phyloP scores from a whole-genome alignment of 495 filamentous ascomycete species.

The Talaromyces liani region DNA sequence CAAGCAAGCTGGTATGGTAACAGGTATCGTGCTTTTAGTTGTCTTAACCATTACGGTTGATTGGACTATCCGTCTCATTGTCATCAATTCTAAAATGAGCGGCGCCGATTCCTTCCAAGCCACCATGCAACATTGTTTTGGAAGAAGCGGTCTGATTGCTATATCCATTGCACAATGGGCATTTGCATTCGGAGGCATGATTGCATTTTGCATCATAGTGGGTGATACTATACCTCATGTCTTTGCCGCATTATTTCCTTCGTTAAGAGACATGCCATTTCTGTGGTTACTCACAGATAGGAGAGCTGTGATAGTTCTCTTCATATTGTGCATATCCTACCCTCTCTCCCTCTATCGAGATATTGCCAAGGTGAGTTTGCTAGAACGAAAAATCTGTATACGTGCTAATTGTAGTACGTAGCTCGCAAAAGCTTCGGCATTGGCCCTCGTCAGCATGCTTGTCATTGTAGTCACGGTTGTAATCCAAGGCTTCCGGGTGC shows the following conservation, averaged over 20 bases:
- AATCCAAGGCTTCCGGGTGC: conserved; percentile 70
- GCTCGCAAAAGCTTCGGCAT: conserved; percentile 89
- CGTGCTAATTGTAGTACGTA: conserved; percentile 23
- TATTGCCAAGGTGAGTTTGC: conserved; percentile 74
- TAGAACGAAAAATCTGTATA: neutral
- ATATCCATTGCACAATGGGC: conserved; percentile 90
- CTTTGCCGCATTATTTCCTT: conserved; percentile 71
- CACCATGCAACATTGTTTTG: conserved; percentile 91
- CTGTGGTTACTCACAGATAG: conserved; percentile 76
- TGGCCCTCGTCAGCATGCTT: conserved; percentile 86
- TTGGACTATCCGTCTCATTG: conserved; percentile 96
- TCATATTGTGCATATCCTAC: conserved; percentile 80
- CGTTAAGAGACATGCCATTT: conserved; percentile 61
- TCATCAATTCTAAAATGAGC: conserved; percentile 89
- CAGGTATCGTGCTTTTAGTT: conserved; percentile 71
- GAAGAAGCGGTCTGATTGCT: conserved; percentile 75
- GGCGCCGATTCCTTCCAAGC: conserved; percentile 90
- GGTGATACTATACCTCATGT: conserved; percentile 95
- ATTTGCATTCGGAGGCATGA: conserved; percentile 98
- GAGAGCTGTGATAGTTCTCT: conserved; percentile 74
- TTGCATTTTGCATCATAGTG: conserved; percentile 95
- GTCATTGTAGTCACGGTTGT: conserved; percentile 86
- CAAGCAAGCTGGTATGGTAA: conserved; percentile 75
- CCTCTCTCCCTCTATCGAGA: conserved; percentile 89
- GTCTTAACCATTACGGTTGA: conserved; percentile 75